A percentile compares a stretch with the other conserved stretches of the same genome.
These are phyloP conservation scores for Prunus mongolica DNA, from an alignment of 306 rosid genomes.

Conservation along the genomic window DNA sequence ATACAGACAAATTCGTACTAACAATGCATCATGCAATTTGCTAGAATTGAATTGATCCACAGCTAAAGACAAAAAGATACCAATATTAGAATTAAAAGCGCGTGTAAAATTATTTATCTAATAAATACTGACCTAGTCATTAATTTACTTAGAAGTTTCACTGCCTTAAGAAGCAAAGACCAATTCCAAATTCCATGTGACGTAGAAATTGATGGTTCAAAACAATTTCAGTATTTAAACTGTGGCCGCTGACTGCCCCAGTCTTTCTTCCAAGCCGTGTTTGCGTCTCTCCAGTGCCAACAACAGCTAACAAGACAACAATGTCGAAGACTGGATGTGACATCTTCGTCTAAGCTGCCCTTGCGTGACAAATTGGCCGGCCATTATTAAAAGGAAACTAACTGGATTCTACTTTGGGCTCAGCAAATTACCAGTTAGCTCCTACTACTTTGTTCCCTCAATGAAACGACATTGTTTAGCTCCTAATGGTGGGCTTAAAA, in stretches of 20 bases:
- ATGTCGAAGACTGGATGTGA: background rate
- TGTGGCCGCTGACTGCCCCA: background rate
- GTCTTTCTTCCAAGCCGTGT: constrained; percentile 5
- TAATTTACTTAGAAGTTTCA: background rate
- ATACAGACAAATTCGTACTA: too few relatives aligned
- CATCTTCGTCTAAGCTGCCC: background rate
- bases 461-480: too few relatives aligned
- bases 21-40: too few relatives aligned
- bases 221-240: too few relatives aligned
- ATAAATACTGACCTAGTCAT: background rate
- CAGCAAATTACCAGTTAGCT: too few relatives aligned
- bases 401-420: too few relatives aligned
- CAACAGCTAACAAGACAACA: background rate
- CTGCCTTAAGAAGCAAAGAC: background rate
- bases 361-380: background rate
- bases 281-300: constrained; percentile 12
- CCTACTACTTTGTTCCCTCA: too few relatives aligned
- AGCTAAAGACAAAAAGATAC: too few relatives aligned
- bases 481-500: too few relatives aligned
- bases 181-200: background rate
- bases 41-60: too few relatives aligned
- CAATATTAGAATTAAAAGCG: background rate
- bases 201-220: background rate
- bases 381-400: background rate
- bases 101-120: background rate